These are phyloP conservation scores for Xylariaceae sp. DNA, from an alignment of 2,329 filamentous ascomycete species.

Conservation along the genomic window DNA sequence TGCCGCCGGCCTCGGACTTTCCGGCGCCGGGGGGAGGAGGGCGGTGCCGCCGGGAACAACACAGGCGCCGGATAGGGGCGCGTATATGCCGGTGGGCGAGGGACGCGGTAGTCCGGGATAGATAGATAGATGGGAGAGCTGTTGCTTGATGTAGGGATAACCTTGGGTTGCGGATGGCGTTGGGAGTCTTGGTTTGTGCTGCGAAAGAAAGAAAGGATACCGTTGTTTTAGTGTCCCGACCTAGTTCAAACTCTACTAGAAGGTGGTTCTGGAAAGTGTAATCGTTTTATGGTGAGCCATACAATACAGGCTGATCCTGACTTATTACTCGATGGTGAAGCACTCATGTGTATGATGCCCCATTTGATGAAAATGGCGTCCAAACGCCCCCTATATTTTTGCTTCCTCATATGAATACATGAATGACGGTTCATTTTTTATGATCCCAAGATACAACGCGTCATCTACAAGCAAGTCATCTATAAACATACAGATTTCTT, in stretches of 20 bases:
- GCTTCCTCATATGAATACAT: neutral
- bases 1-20: slow-evolving; percentile 7
- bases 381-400: neutral
- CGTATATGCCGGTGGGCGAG: slow-evolving; percentile 32
- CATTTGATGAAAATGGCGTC: neutral
- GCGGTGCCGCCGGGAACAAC: neutral
- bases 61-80: slow-evolving; percentile 26
- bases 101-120: neutral
- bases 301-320: no score
- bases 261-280: no score
- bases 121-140: no score
- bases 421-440: neutral
- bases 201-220: no score
- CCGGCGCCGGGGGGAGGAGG: slow-evolving; percentile 6
- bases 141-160: no score
- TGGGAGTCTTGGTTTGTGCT: no score
- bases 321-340: neutral
- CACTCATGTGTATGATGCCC: neutral
- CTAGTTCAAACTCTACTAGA: no score
- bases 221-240: no score
- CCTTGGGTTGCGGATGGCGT: no score
- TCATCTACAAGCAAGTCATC: neutral
- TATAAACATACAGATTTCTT: neutral
- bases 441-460: neutral
- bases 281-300: no score